Base-by-base conservation (phyloP, 768 basidiomycete genomes). In the Boletus patriciae region DNA sequence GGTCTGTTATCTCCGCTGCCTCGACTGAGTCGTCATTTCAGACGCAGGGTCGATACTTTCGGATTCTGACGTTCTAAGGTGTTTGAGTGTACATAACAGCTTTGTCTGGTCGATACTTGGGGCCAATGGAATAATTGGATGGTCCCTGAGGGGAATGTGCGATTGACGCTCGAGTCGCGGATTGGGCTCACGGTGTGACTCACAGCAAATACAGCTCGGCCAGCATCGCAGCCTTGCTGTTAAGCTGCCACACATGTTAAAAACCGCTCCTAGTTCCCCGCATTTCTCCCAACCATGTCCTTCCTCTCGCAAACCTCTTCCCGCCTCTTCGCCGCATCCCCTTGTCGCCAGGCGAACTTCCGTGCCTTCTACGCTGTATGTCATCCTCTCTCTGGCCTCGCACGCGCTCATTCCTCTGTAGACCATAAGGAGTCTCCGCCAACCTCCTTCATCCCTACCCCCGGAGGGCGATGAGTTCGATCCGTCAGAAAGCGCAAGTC, bases 341-440 rank as follows among this genome's bases (percentile, higher is more conserved):
- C 74, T 18, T 73, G 65, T 50, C 77, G 76, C 45, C 68, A 71
- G 21, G 75, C 76, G 33, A 71, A 78, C 2, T 77, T 76, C 66
- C 80, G 72, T 47, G 82, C 84, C 4, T 81, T 77, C 58, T 84
- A 83, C 64, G 81, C 85, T 13, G 85, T 87, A 55, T 36, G 81
- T 76, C 37, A 0, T 2, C 6, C 4, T 6, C 38, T 23, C 38
- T 50, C 6, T 4, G 0, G 5, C 18, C 13, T 40, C 18, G 2
- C 48, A 16, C 37, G 69, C 76, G 72, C 57, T 72, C 47, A 62
- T 18, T 49, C 3, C 23, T 13, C 33, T 9, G 9, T 1, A 72
- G 73, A 74, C 73, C 4, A 70, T 72, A 52, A 47, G 66, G 47
- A 70, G 60, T 43, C 62, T 74, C 46, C 71, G 73, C 46, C 59